Evolutionary conservation across 208 protist species (phyloP).

Genomic region (Trypanosoma platydactyli): DNA sequence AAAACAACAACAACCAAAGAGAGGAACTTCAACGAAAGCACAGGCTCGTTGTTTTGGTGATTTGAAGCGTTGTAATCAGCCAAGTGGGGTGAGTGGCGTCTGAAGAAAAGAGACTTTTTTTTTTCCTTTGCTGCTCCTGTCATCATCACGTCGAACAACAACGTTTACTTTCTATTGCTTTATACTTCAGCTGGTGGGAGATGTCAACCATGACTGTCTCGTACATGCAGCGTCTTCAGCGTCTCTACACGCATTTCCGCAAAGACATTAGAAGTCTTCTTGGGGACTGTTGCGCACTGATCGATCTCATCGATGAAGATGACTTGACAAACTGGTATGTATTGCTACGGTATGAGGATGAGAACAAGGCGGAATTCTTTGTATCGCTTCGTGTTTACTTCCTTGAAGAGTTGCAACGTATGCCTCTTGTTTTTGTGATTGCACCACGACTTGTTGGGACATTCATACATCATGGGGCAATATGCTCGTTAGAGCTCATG

Average conservation of each 20-base stretch:
- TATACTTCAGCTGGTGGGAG: not conserved
- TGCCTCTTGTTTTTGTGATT: slow-evolving; percentile 83
- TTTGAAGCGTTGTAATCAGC: too few species aligned
- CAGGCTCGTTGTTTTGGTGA: too few species aligned
- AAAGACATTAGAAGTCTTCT: slow-evolving; percentile 42
- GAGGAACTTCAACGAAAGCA: too few species aligned
- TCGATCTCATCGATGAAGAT: slow-evolving; percentile 76
- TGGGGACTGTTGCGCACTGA: slow-evolving; percentile 20
- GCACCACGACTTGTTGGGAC: slow-evolving; percentile 66
- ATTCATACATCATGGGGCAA: slow-evolving; percentile 82
- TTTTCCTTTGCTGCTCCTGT: too few species aligned
- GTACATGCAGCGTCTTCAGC: slow-evolving; percentile 62
- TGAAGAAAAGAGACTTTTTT: too few species aligned
- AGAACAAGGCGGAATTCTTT: slow-evolving; percentile 65
- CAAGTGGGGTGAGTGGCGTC: too few species aligned
- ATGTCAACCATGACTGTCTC: slow-evolving; percentile 36
- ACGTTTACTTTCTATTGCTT: too few species aligned
- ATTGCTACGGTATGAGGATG: slow-evolving; percentile 66
- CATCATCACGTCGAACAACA: too few species aligned
- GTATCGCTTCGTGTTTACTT: slow-evolving; percentile 67
- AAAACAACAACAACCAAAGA: too few species aligned
- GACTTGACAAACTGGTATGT: slow-evolving; percentile 81
- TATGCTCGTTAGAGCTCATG: slow-evolving; percentile 88
- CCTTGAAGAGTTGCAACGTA: slow-evolving; percentile 41
- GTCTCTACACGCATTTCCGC: slow-evolving; percentile 52